Conservation (phyloP, 192 early-diverging fungal genomes). For the Phlyctochytrium bullatum region DNA sequence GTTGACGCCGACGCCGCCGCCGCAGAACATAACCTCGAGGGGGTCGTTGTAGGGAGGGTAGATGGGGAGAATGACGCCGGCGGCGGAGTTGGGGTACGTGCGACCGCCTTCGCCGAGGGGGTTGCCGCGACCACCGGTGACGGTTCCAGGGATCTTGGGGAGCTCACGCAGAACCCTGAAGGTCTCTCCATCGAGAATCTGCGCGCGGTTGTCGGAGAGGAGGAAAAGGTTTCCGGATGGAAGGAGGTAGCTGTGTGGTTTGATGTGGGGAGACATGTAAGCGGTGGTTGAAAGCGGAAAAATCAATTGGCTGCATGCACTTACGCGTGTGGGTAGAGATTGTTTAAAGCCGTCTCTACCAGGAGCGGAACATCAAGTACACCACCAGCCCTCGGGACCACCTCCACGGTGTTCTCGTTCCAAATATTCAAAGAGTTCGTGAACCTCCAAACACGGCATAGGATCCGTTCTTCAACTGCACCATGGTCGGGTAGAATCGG, state of each 20-base stretch:
- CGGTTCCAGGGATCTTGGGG: constrained; percentile 36
- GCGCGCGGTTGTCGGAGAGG: not conserved
- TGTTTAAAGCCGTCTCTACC: not conserved
- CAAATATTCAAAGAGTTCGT: too few species aligned
- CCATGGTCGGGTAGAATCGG: constrained; percentile 15
- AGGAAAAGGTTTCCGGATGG: constrained; percentile 14
- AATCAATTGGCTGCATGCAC: too few species aligned
- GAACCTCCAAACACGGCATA: constrained; percentile 56
- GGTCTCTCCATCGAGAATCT: constrained; percentile 14
- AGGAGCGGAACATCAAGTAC: constrained; percentile 7
- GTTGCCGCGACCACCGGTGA: not conserved
- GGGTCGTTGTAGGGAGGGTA: constrained; percentile 50
- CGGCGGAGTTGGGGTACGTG: constrained; percentile 55
- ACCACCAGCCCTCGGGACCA: constrained; percentile 5
- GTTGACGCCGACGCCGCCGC: constrained; percentile 36
- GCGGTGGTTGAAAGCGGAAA: too few species aligned
- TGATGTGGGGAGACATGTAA: constrained; percentile 11
- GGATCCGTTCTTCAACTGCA: constrained; percentile 40
- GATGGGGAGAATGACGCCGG: constrained; percentile 54
- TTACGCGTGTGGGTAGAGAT: constrained; percentile 21
- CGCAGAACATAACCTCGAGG: constrained; percentile 57
- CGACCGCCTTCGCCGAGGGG: constrained; percentile 23
- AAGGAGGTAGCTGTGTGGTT: too few species aligned
- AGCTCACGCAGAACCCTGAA: constrained; percentile 40
- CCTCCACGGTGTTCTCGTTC: constrained; percentile 6